These are phyloP conservation scores for Candida wancherniae DNA, from an alignment of 805 yeast genomes.

Conservation along the genomic window DNA sequence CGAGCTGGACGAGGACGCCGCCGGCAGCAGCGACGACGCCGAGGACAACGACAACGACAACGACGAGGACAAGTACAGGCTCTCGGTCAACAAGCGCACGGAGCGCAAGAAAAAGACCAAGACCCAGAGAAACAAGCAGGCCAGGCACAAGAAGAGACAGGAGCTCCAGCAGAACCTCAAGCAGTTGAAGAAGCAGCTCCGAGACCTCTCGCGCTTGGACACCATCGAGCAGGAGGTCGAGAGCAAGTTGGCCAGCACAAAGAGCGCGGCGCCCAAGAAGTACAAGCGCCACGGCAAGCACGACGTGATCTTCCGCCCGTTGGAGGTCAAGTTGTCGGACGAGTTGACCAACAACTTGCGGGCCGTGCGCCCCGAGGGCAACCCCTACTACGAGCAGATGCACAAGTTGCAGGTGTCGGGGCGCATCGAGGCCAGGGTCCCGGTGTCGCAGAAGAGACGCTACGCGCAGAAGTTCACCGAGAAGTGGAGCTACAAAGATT, in stretches of 20 bases:
- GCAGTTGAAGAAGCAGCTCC: conserved; percentile 54
- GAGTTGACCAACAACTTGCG: conserved; percentile 85
- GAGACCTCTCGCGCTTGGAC: conserved; percentile 44
- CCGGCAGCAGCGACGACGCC: conserved; percentile 32
- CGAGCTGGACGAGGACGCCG: conserved; percentile 37
- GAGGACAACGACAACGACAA: conserved; percentile 32
- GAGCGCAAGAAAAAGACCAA: conserved; percentile 67
- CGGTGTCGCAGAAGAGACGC: conserved; percentile 58
- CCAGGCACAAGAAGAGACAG: conserved; percentile 54
- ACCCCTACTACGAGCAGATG: conserved; percentile 76
- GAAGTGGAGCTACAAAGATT: conserved; percentile 91
- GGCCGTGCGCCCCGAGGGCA: conserved; percentile 86
- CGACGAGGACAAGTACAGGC: conserved; percentile 32
- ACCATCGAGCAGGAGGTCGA: conserved; percentile 27
- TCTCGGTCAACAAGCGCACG: conserved; percentile 73
- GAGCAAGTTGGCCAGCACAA: conserved; percentile 24
- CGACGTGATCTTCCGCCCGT: conserved; percentile 37
- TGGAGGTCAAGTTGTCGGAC: conserved; percentile 79
- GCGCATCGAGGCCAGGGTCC: conserved; percentile 77
- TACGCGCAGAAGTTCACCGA: conserved; percentile 76
- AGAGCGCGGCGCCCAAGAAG: conserved; percentile 28
- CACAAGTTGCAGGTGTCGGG: conserved; percentile 79
- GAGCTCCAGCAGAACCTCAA: conserved; percentile 54
- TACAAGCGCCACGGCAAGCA: conserved; percentile 35
- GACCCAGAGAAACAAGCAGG: conserved; percentile 68